Conservation (phyloP, 1,284 basidiomycete species). For the Neolentinus lepideus region DNA sequence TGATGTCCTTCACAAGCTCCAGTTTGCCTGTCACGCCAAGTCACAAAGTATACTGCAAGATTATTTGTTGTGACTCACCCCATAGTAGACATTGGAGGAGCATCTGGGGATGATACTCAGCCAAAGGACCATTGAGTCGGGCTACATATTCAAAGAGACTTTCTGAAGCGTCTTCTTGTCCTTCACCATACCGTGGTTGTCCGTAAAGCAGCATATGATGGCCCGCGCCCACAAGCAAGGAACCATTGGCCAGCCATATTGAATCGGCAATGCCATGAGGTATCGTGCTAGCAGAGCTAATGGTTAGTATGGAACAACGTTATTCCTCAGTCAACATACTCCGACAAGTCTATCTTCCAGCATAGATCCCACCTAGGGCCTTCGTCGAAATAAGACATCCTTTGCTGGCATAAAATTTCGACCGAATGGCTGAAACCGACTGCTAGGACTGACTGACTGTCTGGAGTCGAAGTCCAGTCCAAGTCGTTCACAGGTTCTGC, state of each 20-base stretch:
- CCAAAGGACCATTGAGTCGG: slow-evolving; percentile 74
- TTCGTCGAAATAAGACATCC: slow-evolving; percentile 84
- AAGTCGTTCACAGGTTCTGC: slow-evolving; percentile 71
- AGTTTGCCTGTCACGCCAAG: slow-evolving; percentile 55
- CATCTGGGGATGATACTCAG: slow-evolving; percentile 89
- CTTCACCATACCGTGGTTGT: slow-evolving; percentile 21
- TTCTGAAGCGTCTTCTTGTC: slow-evolving; percentile 15
- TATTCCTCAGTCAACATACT: slow-evolving; percentile 33
- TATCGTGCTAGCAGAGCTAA: slow-evolving; percentile 44
- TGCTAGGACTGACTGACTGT: slow-evolving; percentile 83
- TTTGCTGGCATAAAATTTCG: slow-evolving; percentile 81
- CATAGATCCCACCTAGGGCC: slow-evolving; percentile 77
- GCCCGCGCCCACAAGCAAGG: slow-evolving; percentile 68
- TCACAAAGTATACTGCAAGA: background rate
- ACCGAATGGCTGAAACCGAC: slow-evolving; percentile 76
- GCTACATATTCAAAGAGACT: slow-evolving; percentile 78
- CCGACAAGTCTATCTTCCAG: slow-evolving; percentile 61
- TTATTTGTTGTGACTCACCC: slow-evolving; percentile 43
- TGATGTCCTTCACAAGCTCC: slow-evolving; percentile 76
- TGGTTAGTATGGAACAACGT: background rate
- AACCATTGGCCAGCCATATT: slow-evolving; percentile 80
- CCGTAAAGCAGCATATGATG: slow-evolving; percentile 75
- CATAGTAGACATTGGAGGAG: slow-evolving; percentile 86
- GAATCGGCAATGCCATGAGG: slow-evolving; percentile 78
- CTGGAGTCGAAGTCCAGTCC: slow-evolving; percentile 89